Percentiles rank a stretch among this genome's conserved stretches.
phyloP scores from a whole-genome alignment of 1,139 yeast species.

The Diutina pseudorugosa region DNA sequence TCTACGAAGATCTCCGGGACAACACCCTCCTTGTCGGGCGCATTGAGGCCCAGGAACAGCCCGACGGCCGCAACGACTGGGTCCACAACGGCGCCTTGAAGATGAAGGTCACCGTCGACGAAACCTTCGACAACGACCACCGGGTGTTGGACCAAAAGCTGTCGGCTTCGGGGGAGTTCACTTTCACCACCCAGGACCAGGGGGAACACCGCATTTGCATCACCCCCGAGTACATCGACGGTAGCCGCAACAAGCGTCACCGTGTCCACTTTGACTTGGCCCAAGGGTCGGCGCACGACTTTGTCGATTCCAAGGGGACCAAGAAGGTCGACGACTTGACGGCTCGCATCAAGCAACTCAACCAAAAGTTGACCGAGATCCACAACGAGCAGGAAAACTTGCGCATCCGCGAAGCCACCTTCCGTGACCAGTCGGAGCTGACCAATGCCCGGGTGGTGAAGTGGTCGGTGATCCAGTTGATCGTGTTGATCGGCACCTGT shows the following conservation, averaged over 20 bases:
- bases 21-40: slow-evolving; percentile 49
- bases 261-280: slow-evolving; percentile 36
- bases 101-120: slow-evolving; percentile 42
- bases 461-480: slow-evolving; percentile 54
- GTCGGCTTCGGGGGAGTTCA: slow-evolving; percentile 47
- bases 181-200: slow-evolving; percentile 55
- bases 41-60: slow-evolving; percentile 41
- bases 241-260: slow-evolving; percentile 21
- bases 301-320: slow-evolving; percentile 39
- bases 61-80: slow-evolving; percentile 32
- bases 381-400: slow-evolving; percentile 55
- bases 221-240: slow-evolving; percentile 47
- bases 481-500: slow-evolving; percentile 45
- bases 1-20: slow-evolving; percentile 49
- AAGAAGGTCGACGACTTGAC: slow-evolving; percentile 37
- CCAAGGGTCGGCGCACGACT: slow-evolving; percentile 33
- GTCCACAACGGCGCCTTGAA: slow-evolving; percentile 24
- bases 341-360: slow-evolving; percentile 39
- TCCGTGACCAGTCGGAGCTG: slow-evolving; percentile 55
- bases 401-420: slow-evolving; percentile 57
- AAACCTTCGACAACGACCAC: slow-evolving; percentile 54
- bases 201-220: slow-evolving; percentile 70
- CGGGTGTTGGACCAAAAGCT: slow-evolving; percentile 58
- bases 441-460: slow-evolving; percentile 53
- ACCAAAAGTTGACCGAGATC: slow-evolving; percentile 42